Percentiles rank a stretch among this genome's conserved stretches.
These are phyloP conservation scores for Cephaloascus albidus DNA, from an alignment of 805 yeast genomes.

Conservation along the genomic window DNA sequence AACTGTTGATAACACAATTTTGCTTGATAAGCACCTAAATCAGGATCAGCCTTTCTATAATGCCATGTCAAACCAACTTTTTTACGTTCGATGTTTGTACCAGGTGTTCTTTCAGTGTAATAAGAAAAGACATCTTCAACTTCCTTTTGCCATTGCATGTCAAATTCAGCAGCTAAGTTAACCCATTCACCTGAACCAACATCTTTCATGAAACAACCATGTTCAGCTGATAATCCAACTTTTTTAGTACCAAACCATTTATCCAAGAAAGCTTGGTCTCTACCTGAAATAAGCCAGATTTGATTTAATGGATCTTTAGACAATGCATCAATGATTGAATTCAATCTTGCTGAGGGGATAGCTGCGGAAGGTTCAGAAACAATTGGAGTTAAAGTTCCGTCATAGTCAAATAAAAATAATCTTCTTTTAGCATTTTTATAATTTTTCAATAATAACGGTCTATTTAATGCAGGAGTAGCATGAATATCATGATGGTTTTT, in stretches of 20 bases:
- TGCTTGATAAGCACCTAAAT: constrained; percentile 83
- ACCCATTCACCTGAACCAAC: constrained; percentile 65
- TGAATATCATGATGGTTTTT: constrained; percentile 32
- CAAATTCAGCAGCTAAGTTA: constrained; percentile 71
- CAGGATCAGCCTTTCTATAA: constrained; percentile 91
- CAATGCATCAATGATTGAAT: constrained; percentile 47
- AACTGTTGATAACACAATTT: constrained; percentile 59
- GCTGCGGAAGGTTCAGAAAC: constrained; percentile 98
- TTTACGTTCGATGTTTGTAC: constrained; percentile 77
- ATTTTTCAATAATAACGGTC: constrained; percentile 49
- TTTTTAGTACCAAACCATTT: constrained; percentile 73
- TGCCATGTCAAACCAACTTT: constrained; percentile 98
- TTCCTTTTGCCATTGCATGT: constrained; percentile 91
- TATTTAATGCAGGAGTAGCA: constrained; percentile 75
- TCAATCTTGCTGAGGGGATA: constrained; percentile 73
- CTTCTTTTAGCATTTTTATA: constrained; percentile 59
- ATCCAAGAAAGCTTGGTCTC: constrained; percentile 85
- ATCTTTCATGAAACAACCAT: constrained; percentile 88
- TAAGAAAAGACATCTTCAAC: constrained; percentile 66
- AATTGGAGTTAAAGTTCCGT: constrained; percentile 95
- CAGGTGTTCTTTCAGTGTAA: constrained; percentile 86
- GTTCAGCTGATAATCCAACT: constrained; percentile 90
- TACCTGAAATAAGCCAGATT: constrained; percentile 93
- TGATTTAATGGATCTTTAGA: constrained; percentile 72
- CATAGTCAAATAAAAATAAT: constrained; percentile 87